Conservation (phyloP, 768 basidiomycete genomes). For the Suillus americanus region DNA sequence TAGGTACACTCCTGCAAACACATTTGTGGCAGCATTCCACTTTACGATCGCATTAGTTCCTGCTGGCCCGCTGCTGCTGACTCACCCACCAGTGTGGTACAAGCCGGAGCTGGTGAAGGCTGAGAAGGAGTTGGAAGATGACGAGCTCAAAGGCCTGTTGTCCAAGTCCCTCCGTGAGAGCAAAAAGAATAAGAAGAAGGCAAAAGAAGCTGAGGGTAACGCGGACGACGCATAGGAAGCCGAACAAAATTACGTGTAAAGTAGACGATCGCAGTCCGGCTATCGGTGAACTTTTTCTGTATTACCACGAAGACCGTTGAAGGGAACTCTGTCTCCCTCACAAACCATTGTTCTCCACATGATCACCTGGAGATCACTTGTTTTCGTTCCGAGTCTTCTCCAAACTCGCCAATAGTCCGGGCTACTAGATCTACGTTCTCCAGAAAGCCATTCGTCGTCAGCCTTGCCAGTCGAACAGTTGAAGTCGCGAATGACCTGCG, state of each 20-base stretch:
- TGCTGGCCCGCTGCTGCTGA: constrained; percentile 84
- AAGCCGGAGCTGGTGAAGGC: constrained; percentile 88
- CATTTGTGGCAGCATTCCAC: constrained; percentile 93
- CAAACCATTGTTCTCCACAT: constrained; percentile 7
- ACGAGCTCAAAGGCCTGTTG: constrained; percentile 78
- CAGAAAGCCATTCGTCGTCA: constrained; percentile 83
- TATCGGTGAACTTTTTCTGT: constrained; percentile 10
- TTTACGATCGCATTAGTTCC: constrained; percentile 94
- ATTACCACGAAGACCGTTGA: constrained; percentile 15
- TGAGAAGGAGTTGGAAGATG: constrained; percentile 86
- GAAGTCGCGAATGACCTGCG: constrained; percentile 70
- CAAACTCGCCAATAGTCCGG: constrained; percentile 80
- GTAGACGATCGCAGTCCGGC: constrained; percentile 17
- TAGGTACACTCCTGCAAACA: constrained; percentile 79
- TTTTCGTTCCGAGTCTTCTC: constrained; percentile 53
- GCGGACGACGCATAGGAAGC: not conserved
- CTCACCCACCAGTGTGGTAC: constrained; percentile 90
- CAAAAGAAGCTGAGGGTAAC: constrained; percentile 50
- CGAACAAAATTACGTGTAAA: not conserved
- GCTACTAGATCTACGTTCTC: constrained; percentile 88
- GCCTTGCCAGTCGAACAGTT: constrained; percentile 82
- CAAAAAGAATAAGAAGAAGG: constrained; percentile 91
- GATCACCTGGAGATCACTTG: not conserved
- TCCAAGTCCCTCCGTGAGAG: constrained; percentile 79
- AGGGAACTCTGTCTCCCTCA: constrained; percentile 10